phyloP scores from a whole-genome alignment of 2,329 filamentous ascomycete genomes.

The Exophiala viscosa region DNA sequence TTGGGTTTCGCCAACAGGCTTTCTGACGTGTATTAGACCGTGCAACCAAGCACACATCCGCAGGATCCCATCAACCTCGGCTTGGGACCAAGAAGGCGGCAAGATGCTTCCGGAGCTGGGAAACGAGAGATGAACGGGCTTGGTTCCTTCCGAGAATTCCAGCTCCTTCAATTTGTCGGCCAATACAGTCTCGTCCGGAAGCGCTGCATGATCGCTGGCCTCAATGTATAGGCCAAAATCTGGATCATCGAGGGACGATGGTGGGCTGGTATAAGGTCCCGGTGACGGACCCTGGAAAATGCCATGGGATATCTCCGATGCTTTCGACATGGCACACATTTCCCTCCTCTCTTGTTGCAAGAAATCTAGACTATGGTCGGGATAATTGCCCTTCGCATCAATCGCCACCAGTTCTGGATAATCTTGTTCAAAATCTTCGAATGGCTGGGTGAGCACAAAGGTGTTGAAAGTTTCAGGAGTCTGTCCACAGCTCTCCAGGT shows the following conservation, averaged over 20 bases:
- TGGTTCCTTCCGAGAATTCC: constrained; percentile 34
- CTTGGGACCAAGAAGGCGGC: constrained; percentile 75
- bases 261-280: constrained; percentile 55
- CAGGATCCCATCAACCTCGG: constrained; percentile 77
- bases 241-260: constrained; percentile 40
- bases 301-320: constrained; percentile 83
- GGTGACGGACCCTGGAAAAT: constrained; percentile 89
- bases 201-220: constrained; percentile 75
- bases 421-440: constrained; percentile 63
- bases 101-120: constrained; percentile 92
- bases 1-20: constrained; percentile 32
- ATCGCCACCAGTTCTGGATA: constrained; percentile 70
- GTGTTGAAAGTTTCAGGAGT: constrained; percentile 72
- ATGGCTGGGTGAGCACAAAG: constrained; percentile 65
- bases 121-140: constrained; percentile 67
- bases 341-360: constrained; percentile 82
- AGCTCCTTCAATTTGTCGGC: constrained; percentile 58
- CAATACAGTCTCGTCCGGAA: constrained; percentile 67
- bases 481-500: constrained; percentile 55
- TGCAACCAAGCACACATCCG: constrained; percentile 90
- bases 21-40: constrained; percentile 66
- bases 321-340: constrained; percentile 89
- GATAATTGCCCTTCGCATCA: constrained; percentile 66
- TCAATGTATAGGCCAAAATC: constrained; percentile 80
- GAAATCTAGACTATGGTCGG: constrained; percentile 80